These are phyloP conservation scores for Neocatenulostroma microsporum DNA, from an alignment of 2,329 filamentous ascomycete species.

Conservation along the genomic window DNA sequence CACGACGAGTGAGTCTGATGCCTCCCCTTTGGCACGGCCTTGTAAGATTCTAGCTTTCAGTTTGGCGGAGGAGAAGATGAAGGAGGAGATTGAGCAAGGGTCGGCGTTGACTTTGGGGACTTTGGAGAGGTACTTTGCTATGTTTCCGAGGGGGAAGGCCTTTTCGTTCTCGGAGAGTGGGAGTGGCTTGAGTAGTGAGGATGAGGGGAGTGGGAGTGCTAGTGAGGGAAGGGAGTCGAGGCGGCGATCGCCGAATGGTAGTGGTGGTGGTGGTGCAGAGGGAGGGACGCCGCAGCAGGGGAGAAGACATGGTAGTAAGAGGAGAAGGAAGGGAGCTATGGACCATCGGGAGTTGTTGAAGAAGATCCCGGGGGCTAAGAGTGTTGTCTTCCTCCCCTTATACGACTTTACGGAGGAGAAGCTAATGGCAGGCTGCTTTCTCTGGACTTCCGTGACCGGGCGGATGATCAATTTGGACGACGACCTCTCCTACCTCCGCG, in stretches of 20 bases:
- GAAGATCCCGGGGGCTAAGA: constrained; percentile 26
- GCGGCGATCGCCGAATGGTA: too few species aligned
- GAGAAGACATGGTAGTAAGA: constrained; percentile 30
- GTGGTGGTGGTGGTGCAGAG: too few species aligned
- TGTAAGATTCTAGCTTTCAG: constrained; percentile 18
- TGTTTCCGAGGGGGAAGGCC: constrained; percentile 21
- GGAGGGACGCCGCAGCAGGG: constrained; percentile 20
- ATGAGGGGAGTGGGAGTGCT: constrained; percentile 18
- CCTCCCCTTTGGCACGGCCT: constrained; percentile 8
- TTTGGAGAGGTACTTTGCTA: constrained; percentile 22
- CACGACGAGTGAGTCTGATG: constrained; percentile 21
- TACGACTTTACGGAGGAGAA: constrained; percentile 42
- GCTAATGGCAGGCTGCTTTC: constrained; percentile 38
- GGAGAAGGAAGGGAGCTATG: too few species aligned
- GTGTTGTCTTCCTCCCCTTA: constrained; percentile 45
- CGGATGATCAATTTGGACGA: constrained; percentile 33
- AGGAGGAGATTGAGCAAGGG: constrained; percentile 18
- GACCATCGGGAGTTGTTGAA: constrained; percentile 7
- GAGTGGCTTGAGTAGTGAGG: constrained; percentile 18
- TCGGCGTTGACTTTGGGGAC: constrained; percentile 18
- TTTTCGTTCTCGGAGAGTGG: constrained; percentile 24
- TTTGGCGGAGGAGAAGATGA: constrained; percentile 17
- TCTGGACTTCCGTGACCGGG: constrained; percentile 39
- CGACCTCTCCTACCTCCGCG: constrained; percentile 35
- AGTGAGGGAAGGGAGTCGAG: too few species aligned